Evolutionary conservation across 2,329 filamentous ascomycete species (phyloP), one percentile per base, ranked within the genome.

Genomic region (Penicillium sp.): DNA sequence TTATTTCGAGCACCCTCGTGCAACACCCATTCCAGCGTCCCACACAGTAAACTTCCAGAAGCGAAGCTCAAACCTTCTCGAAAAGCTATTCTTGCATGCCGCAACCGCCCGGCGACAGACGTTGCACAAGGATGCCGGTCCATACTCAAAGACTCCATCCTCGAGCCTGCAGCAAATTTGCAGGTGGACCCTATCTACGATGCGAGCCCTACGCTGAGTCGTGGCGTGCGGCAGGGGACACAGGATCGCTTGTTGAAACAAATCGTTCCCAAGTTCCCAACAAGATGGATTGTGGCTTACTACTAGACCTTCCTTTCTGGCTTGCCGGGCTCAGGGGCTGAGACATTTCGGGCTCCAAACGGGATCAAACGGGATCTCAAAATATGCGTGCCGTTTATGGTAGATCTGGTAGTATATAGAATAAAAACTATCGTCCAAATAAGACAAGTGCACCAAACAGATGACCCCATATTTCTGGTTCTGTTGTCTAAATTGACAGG

Each of bases 11-110:
- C 22, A 22, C 18, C n/a, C 39, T 13, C 14, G 43, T 31, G 9
- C 46, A 22, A 49, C 27, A 7, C 16, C 46, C n/a, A 27, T 33
- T 31, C 46, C 46, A 49, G 27, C n/a, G 44, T 18, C 46, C 46
- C 46, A 49, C 46, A 27, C n/a, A 49, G 33, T 19, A 49, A 19
- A 49, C 27, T 49, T 49, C n/a, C 46, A 49, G 46, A 49, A 49
- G 46, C 46, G 31, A 49, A 49, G 33, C 27, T n/a, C n/a, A 49
- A 49, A 49, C 43, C 31, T 35, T 35, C 46, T 35, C n/a, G 9
- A 33, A 18, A 47, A 18, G 9, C 3, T 44, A 44, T 22, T 27
- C 22, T 22, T 27, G 41, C 6, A 9, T 22, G 22, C 24, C 24
- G 24, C 24, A 27, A 27, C 6, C 6, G 24, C 4, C 41, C 19